Conservation (phyloP, 495 filamentous ascomycete species). For the Annulohypoxylon bovei region DNA sequence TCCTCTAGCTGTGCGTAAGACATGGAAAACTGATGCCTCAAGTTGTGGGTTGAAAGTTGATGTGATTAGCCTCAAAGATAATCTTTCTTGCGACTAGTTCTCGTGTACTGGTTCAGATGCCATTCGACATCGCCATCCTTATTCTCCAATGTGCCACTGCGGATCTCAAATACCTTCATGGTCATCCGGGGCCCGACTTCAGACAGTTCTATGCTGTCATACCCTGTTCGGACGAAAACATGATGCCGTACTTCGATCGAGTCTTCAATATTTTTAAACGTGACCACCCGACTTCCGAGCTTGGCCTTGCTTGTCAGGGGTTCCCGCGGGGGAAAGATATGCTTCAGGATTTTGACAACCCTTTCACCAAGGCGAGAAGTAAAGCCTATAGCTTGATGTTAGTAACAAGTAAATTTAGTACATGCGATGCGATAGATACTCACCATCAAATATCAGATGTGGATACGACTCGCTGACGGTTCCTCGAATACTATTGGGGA, state of each 20-base stretch:
- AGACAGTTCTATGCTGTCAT: slow-evolving; percentile 88
- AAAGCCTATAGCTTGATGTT: slow-evolving; percentile 63
- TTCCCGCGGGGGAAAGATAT: slow-evolving; percentile 93
- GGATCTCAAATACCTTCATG: slow-evolving; percentile 94
- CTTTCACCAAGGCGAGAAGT: slow-evolving; percentile 81
- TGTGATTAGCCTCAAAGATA: slow-evolving; percentile 70
- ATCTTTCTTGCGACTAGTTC: slow-evolving; percentile 91
- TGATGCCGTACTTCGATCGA: slow-evolving; percentile 76
- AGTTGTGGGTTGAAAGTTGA: not conserved
- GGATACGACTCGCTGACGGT: slow-evolving; percentile 96
- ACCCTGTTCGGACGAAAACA: slow-evolving; percentile 60
- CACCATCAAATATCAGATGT: slow-evolving; percentile 89
- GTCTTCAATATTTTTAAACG: slow-evolving; percentile 94
- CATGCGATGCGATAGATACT: not conserved
- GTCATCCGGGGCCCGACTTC: slow-evolving; percentile 97
- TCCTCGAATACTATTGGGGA: slow-evolving; percentile 84
- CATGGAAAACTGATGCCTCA: not conserved
- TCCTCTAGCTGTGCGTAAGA: slow-evolving; percentile 10
- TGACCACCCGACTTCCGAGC: slow-evolving; percentile 88
- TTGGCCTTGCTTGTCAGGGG: slow-evolving; percentile 68
- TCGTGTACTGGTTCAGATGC: slow-evolving; percentile 92
- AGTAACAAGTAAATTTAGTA: not conserved
- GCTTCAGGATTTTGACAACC: slow-evolving; percentile 90
- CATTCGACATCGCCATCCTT: slow-evolving; percentile 97
- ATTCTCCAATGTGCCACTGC: slow-evolving; percentile 91